A percentile compares a stretch with the other conserved stretches of the same genome.
Evolutionary conservation across 2,329 filamentous ascomycete species (phyloP).

Genomic region (Penicillium sp.): DNA sequence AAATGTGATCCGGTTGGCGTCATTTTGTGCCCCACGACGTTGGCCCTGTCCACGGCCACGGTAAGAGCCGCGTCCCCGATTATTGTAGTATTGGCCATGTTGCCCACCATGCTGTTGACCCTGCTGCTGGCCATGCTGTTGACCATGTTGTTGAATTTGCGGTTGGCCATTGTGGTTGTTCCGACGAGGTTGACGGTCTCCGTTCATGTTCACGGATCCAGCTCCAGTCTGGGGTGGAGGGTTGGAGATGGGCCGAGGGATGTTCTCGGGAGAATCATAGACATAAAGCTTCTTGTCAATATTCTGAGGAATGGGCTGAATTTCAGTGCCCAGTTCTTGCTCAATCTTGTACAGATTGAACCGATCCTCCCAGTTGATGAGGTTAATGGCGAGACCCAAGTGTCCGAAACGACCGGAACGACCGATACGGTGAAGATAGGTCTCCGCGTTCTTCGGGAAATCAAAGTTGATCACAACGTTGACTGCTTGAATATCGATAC

Average conservation of each 20-base stretch:
- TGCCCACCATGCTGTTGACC: background rate
- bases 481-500: conserved; percentile 98
- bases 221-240: conserved; percentile 30
- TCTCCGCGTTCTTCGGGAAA: conserved; percentile 98
- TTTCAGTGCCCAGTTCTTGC: conserved; percentile 92
- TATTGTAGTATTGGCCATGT: conserved; percentile 31
- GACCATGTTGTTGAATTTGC: conserved; percentile 15
- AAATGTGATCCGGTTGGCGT: conserved; percentile 23
- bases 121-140: conserved; percentile 18
- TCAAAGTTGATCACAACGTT: conserved; percentile 99
- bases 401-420: conserved; percentile 95
- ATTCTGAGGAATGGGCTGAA: conserved; percentile 82
- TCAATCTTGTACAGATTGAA: conserved; percentile 99
- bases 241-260: conserved; percentile 69
- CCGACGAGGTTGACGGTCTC: conserved; percentile 28
- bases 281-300: conserved; percentile 99
- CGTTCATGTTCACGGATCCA: conserved; percentile 18
- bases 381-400: conserved; percentile 91
- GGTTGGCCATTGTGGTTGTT: conserved; percentile 25
- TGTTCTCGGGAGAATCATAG: conserved; percentile 90
- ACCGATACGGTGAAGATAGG: conserved; percentile 95
- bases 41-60: conserved; percentile 39
- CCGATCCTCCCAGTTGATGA: conserved; percentile 98
- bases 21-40: conserved; percentile 32
- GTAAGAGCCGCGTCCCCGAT: conserved; percentile 35